Percentiles rank a stretch among this genome's conserved stretches.
phyloP scores from a whole-genome alignment of 805 yeast species.

The Wickerhamomyces silvicola region DNA sequence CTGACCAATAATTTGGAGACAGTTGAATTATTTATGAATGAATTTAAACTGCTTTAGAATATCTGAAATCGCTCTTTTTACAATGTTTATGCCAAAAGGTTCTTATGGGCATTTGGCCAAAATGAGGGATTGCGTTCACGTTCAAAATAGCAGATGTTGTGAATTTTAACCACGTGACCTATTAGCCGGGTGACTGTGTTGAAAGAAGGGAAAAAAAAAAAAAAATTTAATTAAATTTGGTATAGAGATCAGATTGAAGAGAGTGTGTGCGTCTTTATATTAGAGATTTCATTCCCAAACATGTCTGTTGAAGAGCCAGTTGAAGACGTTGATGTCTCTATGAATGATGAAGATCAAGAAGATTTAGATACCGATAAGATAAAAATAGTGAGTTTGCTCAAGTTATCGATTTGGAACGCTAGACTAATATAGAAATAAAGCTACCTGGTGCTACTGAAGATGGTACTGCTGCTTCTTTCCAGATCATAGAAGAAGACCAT shows the following conservation, averaged over 20 bases:
- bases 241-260: no score
- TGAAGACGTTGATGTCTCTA: slow-evolving; percentile 20
- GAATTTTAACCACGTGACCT: no score
- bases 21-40: no score
- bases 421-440: slow-evolving; percentile 2
- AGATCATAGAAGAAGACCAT: slow-evolving; percentile 90
- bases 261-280: no score
- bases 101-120: no score
- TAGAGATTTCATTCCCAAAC: neutral
- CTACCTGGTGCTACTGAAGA: slow-evolving; percentile 89
- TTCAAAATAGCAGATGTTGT: no score
- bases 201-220: neutral
- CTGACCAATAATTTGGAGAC: no score
- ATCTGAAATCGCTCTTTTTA: no score
- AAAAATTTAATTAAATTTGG: neutral
- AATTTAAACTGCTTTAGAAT: no score
- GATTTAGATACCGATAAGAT: slow-evolving; percentile 21
- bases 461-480: slow-evolving; percentile 92
- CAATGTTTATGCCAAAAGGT: no score
- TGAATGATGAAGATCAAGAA: slow-evolving; percentile 21
- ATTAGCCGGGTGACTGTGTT: no score
- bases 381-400: slow-evolving; percentile 9
- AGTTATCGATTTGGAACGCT: neutral
- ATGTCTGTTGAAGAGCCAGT: slow-evolving; percentile 20
- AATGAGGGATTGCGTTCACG: no score